A percentile compares a stretch with the other conserved stretches of the same genome.
Conservation (phyloP, 1,284 basidiomycete genomes). For the Singerocomus inundabilis region DNA sequence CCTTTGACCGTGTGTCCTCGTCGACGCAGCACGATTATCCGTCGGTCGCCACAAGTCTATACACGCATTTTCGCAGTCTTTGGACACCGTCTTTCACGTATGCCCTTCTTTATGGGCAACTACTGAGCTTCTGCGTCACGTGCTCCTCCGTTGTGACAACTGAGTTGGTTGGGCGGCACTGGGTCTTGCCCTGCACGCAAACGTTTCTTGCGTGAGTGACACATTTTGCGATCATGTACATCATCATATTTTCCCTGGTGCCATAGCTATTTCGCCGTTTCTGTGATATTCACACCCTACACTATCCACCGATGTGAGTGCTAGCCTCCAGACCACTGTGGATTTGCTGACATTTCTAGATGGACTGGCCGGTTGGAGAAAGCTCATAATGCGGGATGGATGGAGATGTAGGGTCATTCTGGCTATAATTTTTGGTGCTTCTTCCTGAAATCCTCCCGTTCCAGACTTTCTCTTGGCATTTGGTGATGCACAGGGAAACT, state of each 20-base stretch:
- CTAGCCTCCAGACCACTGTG: not conserved
- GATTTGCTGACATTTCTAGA: constrained; percentile 42
- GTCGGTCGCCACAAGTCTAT: constrained; percentile 18
- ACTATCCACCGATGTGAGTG: constrained; percentile 74
- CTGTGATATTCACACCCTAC: constrained; percentile 75
- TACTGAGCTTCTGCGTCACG: constrained; percentile 26
- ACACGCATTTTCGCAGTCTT: constrained; percentile 24
- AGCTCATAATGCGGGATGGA: constrained; percentile 68
- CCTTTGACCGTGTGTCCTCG: not conserved
- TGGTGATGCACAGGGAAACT: constrained; percentile 82
- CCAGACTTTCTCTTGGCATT: constrained; percentile 73
- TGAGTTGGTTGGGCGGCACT: constrained; percentile 63
- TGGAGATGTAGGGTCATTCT: constrained; percentile 76
- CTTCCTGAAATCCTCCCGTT: not conserved
- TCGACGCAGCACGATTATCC: constrained; percentile 4
- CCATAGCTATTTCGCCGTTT: constrained; percentile 72
- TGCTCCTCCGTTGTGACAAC: constrained; percentile 60
- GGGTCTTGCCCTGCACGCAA: constrained; percentile 76
- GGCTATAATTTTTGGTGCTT: not conserved
- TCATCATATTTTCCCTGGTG: constrained; percentile 1
- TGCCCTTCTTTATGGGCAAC: constrained; percentile 29
- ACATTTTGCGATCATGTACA: not conserved
- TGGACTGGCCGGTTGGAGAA: constrained; percentile 73
- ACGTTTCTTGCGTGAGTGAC: constrained; percentile 68
- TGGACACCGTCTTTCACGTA: constrained; percentile 32